Conservation (phyloP, 257 asterid species). For the Solanum chaucha region DNA sequence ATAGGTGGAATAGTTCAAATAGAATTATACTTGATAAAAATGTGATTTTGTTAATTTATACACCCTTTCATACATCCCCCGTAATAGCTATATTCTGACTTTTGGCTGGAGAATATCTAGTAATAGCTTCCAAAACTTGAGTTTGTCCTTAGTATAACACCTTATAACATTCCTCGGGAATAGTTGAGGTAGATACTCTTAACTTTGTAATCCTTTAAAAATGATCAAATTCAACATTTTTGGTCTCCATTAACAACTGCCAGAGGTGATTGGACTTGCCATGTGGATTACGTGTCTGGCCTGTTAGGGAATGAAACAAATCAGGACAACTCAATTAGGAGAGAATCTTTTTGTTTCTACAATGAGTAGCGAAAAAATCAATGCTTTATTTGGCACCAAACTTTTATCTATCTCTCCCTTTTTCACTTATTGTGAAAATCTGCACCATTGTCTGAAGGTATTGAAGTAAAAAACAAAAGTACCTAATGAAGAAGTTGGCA, state of each 20-base stretch:
- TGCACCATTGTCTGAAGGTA: background rate
- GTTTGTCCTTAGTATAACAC: background rate
- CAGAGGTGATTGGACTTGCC: background rate
- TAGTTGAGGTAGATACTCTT: background rate
- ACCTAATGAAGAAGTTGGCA: background rate
- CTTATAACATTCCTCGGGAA: background rate
- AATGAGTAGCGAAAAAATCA: background rate
- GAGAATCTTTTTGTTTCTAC: background rate
- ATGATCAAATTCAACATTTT: background rate
- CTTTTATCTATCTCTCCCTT: background rate
- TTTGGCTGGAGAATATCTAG: background rate
- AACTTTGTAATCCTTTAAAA: background rate
- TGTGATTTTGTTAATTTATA: background rate
- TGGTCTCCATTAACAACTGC: background rate
- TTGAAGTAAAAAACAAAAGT: background rate
- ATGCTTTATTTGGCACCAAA: background rate
- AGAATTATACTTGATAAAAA: background rate
- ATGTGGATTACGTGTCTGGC: background rate
- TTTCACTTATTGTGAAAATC: background rate
- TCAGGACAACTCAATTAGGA: background rate
- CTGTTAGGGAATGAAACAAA: background rate
- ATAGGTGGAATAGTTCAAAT: background rate
- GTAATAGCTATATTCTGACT: background rate
- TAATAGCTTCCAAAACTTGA: background rate
- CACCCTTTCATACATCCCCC: background rate